phyloP scores from a whole-genome alignment of 2,329 filamentous ascomycete genomes.

The Nemania diffusa region DNA sequence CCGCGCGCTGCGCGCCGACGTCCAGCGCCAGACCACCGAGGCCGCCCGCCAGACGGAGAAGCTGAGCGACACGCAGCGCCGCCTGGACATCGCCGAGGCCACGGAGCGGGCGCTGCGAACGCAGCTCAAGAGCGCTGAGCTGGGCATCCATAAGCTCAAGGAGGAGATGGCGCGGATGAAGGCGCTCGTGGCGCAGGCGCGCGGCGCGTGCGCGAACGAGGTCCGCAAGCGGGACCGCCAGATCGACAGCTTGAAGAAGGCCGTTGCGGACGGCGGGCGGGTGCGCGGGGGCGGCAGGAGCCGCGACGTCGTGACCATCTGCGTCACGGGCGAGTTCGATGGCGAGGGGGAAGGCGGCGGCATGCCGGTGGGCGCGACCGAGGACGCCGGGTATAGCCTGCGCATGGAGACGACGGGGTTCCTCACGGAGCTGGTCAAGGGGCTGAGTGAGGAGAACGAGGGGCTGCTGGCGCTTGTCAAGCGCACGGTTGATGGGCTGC shows the following conservation, averaged over 20 bases:
- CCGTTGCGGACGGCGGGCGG: conserved; percentile 77
- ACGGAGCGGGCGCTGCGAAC: conserved; percentile 76
- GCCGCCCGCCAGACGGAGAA: conserved; percentile 68
- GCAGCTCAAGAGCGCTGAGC: conserved; percentile 79
- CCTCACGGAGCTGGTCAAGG: conserved; percentile 83
- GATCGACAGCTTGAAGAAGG: conserved; percentile 87
- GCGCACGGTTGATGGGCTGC: conserved; percentile 76
- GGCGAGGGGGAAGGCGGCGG: conserved; percentile 58
- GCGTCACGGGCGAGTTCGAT: conserved; percentile 67
- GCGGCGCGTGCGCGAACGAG: conserved; percentile 88
- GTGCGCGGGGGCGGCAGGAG: conserved; percentile 67
- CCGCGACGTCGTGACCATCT: conserved; percentile 66
- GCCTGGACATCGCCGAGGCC: conserved; percentile 69
- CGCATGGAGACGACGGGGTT: conserved; percentile 92
- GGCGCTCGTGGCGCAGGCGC: conserved; percentile 81
- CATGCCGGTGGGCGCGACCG: conserved; percentile 45
- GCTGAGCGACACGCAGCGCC: conserved; percentile 64
- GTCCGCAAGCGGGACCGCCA: conserved; percentile 90
- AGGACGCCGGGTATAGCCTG: conserved; percentile 73
- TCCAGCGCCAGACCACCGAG: conserved; percentile 77
- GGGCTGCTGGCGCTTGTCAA: conserved; percentile 77
- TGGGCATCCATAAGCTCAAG: conserved; percentile 78
- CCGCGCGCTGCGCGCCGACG: conserved; percentile 78
- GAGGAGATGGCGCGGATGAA: conserved; percentile 86
- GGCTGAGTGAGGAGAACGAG: conserved; percentile 92